Conservation (phyloP, 2,329 filamentous ascomycete genomes). For the Hawksworthiomyces lignivorus region DNA sequence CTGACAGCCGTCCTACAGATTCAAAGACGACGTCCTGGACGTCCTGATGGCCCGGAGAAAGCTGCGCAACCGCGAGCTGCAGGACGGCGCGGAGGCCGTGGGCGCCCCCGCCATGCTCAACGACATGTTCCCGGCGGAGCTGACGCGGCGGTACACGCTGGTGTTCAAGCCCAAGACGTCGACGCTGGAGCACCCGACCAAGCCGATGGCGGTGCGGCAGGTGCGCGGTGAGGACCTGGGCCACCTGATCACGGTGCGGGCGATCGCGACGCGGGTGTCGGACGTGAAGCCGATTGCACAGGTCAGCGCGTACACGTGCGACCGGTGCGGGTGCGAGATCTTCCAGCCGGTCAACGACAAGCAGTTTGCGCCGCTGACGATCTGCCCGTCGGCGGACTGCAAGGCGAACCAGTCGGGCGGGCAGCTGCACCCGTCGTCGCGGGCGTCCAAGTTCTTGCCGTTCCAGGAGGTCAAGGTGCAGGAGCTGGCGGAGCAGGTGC, state of each 20-base stretch:
- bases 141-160: conserved; percentile 88
- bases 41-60: conserved; percentile 91
- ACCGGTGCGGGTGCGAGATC: conserved; percentile 92
- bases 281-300: conserved; percentile 97
- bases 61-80: conserved; percentile 72
- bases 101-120: conserved; percentile 58
- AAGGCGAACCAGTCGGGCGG: conserved; percentile 85
- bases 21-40: conserved; percentile 96
- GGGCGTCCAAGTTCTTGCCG: conserved; percentile 91
- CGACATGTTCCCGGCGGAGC: conserved; percentile 80
- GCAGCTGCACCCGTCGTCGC: conserved; percentile 87
- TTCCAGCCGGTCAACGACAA: conserved; percentile 93
- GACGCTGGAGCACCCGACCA: conserved; percentile 53
- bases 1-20: conserved; percentile 40
- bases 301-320: conserved; percentile 96
- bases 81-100: conserved; percentile 56
- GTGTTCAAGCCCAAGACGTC: conserved; percentile 90
- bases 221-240: conserved; percentile 90
- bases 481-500: conserved; percentile 98
- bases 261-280: conserved; percentile 89
- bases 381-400: conserved; percentile 88
- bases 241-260: conserved; percentile 85
- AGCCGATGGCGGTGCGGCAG: conserved; percentile 79
- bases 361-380: conserved; percentile 77
- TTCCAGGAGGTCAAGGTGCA: conserved; percentile 99